phyloP scores from a whole-genome alignment of 179 eudicot genomes.

The Patellifolia procumbens region DNA sequence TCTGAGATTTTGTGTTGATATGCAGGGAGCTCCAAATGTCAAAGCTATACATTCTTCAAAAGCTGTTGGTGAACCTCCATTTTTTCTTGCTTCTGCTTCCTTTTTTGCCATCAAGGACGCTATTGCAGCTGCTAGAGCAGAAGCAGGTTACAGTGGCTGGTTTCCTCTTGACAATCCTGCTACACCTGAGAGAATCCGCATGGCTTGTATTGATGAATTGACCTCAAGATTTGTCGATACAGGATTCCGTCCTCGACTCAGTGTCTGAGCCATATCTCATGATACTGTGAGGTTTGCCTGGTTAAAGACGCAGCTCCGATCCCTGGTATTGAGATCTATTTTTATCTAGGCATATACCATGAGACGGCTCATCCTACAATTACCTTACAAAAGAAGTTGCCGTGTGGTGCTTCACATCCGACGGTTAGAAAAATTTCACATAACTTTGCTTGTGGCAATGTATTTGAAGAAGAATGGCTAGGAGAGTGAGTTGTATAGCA shows the following conservation, averaged over 20 bases:
- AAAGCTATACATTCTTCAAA: slow-evolving; percentile 97
- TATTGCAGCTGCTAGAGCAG: slow-evolving; percentile 82
- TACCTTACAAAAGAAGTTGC: too few relatives aligned
- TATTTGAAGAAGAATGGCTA: too few relatives aligned
- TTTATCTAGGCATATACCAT: too few relatives aligned
- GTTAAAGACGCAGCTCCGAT: too few relatives aligned
- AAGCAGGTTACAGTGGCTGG: slow-evolving; percentile 70
- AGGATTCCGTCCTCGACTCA: slow-evolving; percentile 77
- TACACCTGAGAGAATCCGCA: slow-evolving; percentile 94
- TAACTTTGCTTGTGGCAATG: too few relatives aligned
- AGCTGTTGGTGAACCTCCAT: slow-evolving; percentile 99
- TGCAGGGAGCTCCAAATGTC: slow-evolving; percentile 79
- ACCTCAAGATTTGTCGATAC: slow-evolving; percentile 46
- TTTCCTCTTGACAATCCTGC: slow-evolving; percentile 97
- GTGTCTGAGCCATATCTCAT: slow-evolving; percentile 39
- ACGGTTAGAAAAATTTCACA: too few relatives aligned
- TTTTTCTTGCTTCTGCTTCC: slow-evolving; percentile 88
- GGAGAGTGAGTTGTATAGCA: too few relatives aligned
- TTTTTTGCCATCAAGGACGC: slow-evolving; percentile 98
- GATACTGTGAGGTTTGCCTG: neutral
- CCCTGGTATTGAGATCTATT: too few relatives aligned
- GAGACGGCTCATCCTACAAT: too few relatives aligned
- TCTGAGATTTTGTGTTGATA: slow-evolving; percentile 1
- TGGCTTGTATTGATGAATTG: slow-evolving; percentile 85
- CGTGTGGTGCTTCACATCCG: too few relatives aligned